Conservation (phyloP, 1,139 yeast genomes). For the Saccharomyces hybrid region DNA sequence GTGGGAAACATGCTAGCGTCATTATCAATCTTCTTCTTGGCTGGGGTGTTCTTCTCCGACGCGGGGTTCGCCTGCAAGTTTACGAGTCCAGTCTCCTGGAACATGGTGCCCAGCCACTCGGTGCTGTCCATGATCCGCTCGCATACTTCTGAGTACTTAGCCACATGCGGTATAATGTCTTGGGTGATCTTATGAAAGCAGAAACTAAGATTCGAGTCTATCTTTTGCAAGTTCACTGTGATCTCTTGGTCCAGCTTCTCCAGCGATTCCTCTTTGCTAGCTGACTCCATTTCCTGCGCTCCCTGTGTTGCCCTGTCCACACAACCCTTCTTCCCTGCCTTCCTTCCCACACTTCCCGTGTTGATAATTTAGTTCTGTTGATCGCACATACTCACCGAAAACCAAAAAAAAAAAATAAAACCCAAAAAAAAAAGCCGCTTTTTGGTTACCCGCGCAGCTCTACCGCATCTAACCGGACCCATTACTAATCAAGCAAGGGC, state of each 20-base stretch:
- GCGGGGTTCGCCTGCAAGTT: constrained; percentile 15
- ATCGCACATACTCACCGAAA: not conserved
- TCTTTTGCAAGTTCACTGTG: constrained; percentile 68
- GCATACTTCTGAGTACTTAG: constrained; percentile 24
- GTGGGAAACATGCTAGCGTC: not conserved
- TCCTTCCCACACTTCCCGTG: not conserved
- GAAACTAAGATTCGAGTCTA: constrained; percentile 46
- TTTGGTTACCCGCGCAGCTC: not conserved
- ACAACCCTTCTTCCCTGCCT: not conserved
- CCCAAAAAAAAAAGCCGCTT: not conserved
- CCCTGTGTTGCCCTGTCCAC: not conserved
- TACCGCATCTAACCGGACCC: not conserved
- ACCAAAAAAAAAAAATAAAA: not conserved
- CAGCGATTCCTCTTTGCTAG: constrained; percentile 21
- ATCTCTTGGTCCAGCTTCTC: constrained; percentile 77
- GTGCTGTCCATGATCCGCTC: constrained; percentile 28
- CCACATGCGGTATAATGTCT: constrained; percentile 28
- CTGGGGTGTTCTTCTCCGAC: constrained; percentile 9
- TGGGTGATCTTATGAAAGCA: constrained; percentile 29
- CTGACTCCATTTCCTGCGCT: not conserved
- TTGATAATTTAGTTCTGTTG: not conserved
- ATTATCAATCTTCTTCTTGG: constrained; percentile 4
- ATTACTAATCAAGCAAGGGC: not conserved
- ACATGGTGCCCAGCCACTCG: constrained; percentile 27
- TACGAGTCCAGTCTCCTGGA: constrained; percentile 28